Percentiles rank a stretch among this genome's conserved stretches.
These are phyloP conservation scores for Amylostereum areolatum DNA, from an alignment of 1,284 basidiomycete genomes.

Conservation along the genomic window DNA sequence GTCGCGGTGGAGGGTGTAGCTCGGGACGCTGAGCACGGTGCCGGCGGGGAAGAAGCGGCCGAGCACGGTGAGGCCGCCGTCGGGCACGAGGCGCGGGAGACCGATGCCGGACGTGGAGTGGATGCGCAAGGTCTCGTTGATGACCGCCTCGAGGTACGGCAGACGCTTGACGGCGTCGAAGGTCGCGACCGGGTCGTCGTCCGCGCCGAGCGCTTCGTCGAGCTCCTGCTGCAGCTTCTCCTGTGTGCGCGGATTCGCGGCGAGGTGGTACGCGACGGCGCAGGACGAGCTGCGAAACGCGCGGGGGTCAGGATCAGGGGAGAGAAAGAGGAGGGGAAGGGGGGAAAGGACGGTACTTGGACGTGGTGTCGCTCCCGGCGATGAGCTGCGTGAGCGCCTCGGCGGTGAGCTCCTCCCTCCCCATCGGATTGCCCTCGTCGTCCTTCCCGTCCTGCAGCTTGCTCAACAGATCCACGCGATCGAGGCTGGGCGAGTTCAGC, in stretches of 20 bases:
- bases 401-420: slow-evolving; percentile 76
- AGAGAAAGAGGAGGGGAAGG: slow-evolving; percentile 14
- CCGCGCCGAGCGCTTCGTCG: slow-evolving; percentile 64
- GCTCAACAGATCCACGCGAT: slow-evolving; percentile 72
- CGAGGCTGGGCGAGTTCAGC: slow-evolving; percentile 39
- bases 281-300: slow-evolving; percentile 59
- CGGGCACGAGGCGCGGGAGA: slow-evolving; percentile 70
- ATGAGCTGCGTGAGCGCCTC: slow-evolving; percentile 86
- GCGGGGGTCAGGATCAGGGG: slow-evolving; percentile 1
- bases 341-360: slow-evolving; percentile 47
- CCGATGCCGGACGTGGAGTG: slow-evolving; percentile 81
- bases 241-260: slow-evolving; percentile 60
- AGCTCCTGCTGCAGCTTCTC: slow-evolving; percentile 75
- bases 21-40: slow-evolving; percentile 68
- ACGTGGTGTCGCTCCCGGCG: slow-evolving; percentile 80
- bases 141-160: slow-evolving; percentile 74
- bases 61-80: slow-evolving; percentile 56
- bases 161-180: slow-evolving; percentile 64
- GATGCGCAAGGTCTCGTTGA: slow-evolving; percentile 77
- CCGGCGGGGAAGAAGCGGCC: slow-evolving; percentile 66
- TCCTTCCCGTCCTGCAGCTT: slow-evolving; percentile 77
- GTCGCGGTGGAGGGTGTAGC: slow-evolving; percentile 77
- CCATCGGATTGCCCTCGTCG: slow-evolving; percentile 76
- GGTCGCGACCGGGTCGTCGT: slow-evolving; percentile 50
- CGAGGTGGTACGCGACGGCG: slow-evolving; percentile 81